phyloP scores from a whole-genome alignment of 768 basidiomycete species.

The Neoboletus brunneissimus region DNA sequence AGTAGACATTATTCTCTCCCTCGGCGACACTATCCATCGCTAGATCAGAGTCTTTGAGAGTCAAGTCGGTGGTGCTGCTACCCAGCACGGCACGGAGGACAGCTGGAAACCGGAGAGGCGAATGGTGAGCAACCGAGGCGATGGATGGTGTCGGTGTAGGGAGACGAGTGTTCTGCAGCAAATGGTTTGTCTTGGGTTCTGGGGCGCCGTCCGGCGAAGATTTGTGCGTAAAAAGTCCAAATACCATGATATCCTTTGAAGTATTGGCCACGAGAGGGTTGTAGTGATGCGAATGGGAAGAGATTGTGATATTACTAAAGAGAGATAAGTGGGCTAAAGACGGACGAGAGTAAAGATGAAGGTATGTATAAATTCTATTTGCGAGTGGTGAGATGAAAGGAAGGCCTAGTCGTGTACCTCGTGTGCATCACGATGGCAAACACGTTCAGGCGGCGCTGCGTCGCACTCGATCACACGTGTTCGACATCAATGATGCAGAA shows the following conservation, averaged over 20 bases:
- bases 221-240: conserved; percentile 42
- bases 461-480: conserved; percentile 12
- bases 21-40: conserved; percentile 6
- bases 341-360: neutral
- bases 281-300: neutral
- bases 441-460: conserved; percentile 12
- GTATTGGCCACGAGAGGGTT: neutral
- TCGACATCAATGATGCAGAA: neutral
- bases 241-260: conserved; percentile 33
- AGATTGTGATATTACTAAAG: conserved; percentile 11
- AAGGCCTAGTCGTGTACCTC: conserved; percentile 9
- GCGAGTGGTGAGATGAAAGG: conserved; percentile 12
- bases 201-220: conserved; percentile 10
- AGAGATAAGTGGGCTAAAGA: neutral
- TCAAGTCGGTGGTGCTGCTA: conserved; percentile 23
- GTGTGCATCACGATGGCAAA: conserved; percentile 20
- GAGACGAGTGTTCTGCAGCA: conserved; percentile 32
- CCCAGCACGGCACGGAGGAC: conserved; percentile 11
- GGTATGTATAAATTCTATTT: conserved; percentile 4
- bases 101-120: conserved; percentile 24
- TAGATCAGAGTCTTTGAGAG: conserved; percentile 17
- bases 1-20: conserved; percentile 3
- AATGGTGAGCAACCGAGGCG: conserved; percentile 28
- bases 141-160: conserved; percentile 56
- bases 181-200: conserved; percentile 2